These are phyloP conservation scores for Picochlorum sp. DNA, from an alignment of 139 green algal genomes.

Conservation along the genomic window DNA sequence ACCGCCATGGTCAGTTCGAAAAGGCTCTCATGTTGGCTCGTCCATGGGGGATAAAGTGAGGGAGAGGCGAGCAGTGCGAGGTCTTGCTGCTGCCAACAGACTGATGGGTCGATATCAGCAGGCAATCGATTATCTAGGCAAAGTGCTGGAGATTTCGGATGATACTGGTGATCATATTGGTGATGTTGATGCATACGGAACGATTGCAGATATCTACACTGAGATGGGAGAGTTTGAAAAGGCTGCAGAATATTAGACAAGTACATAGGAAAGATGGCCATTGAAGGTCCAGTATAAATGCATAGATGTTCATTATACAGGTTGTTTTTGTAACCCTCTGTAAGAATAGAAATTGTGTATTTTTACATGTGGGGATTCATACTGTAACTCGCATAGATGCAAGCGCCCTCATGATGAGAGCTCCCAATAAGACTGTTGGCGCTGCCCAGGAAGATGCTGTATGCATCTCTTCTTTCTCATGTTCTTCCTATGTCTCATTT, in stretches of 20 bases:
- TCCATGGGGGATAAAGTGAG: constrained; percentile 58
- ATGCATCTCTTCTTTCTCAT: too few relatives aligned
- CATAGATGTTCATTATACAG: neutral
- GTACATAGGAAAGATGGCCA: constrained; percentile 66
- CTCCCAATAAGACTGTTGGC: constrained; percentile 18
- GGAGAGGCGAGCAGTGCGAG: constrained; percentile 75
- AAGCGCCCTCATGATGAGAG: constrained; percentile 9
- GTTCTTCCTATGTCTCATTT: too few relatives aligned
- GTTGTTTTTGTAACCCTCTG: constrained; percentile 7
- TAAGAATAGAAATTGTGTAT: neutral
- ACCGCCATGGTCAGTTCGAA: constrained; percentile 84
- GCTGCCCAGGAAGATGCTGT: neutral
- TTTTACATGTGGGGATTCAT: neutral
- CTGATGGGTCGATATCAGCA: constrained; percentile 59
- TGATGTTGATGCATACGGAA: constrained; percentile 82
- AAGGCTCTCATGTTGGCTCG: constrained; percentile 85
- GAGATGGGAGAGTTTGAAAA: constrained; percentile 86
- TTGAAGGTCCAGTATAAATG: constrained; percentile 51
- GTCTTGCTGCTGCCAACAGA: constrained; percentile 66
- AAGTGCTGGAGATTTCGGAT: constrained; percentile 71
- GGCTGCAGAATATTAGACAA: constrained; percentile 81
- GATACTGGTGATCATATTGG: constrained; percentile 65
- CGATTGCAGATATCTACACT: constrained; percentile 91
- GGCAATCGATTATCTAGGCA: constrained; percentile 78
- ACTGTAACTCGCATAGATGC: constrained; percentile 9